Percentiles rank a stretch among this genome's conserved stretches.
Conservation (phyloP, 495 filamentous ascomycete genomes). For the Podospora tetraspora region DNA sequence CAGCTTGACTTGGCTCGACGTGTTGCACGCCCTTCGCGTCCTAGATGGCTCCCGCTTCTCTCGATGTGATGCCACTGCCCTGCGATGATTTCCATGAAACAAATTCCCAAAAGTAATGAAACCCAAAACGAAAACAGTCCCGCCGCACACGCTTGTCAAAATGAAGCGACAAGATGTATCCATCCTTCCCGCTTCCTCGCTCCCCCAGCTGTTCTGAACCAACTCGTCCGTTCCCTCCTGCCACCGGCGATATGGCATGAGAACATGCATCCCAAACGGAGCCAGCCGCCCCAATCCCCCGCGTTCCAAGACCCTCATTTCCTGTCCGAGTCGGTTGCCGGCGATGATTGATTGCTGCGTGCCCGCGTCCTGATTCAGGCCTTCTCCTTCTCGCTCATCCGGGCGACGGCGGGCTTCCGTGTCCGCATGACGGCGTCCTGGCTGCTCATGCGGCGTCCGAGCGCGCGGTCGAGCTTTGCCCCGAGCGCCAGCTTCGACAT, state of each 20-base stretch:
- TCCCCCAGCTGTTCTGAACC: neutral
- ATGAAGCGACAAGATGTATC: neutral
- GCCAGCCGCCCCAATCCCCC: neutral
- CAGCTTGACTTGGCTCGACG: neutral
- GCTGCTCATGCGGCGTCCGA: slow-evolving; percentile 79
- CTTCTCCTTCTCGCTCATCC: slow-evolving; percentile 36
- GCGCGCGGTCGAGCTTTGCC: slow-evolving; percentile 89
- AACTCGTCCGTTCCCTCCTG: neutral
- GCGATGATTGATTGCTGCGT: neutral
- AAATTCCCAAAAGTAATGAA: neutral
- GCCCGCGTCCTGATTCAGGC: slow-evolving; percentile 1
- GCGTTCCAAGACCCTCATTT: neutral
- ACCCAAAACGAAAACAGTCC: slow-evolving; percentile 12
- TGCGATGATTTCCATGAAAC: slow-evolving; percentile 8
- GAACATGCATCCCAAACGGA: neutral
- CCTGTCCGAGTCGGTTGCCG: neutral
- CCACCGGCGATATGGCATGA: neutral
- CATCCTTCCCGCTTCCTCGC: neutral
- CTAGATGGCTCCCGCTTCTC: slow-evolving; percentile 2
- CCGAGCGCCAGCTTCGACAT: slow-evolving; percentile 86
- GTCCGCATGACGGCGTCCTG: slow-evolving; percentile 86
- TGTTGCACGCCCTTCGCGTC: neutral
- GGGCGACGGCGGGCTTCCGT: slow-evolving; percentile 33
- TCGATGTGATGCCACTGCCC: slow-evolving; percentile 14
- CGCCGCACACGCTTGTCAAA: slow-evolving; percentile 4